Conservation (phyloP, 2,329 filamentous ascomycete genomes). For the Ambrosiella beaveri region DNA sequence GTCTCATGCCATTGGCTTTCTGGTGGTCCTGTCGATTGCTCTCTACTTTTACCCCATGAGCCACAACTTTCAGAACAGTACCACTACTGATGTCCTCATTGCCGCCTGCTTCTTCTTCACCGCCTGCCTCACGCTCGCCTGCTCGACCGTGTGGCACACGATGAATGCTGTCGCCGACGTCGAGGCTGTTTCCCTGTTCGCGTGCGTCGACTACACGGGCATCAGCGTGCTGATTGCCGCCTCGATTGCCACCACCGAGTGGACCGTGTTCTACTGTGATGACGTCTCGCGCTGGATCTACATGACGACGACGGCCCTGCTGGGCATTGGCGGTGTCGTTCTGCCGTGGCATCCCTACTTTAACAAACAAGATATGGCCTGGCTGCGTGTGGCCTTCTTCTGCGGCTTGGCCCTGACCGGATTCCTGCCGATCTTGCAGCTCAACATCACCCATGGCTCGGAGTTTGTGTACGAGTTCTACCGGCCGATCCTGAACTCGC, state of each 20-base stretch:
- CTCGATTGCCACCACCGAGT: conserved; percentile 95
- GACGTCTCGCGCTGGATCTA: conserved; percentile 73
- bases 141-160: conserved; percentile 94
- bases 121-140: conserved; percentile 84
- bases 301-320: conserved; percentile 60
- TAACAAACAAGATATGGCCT: conserved; percentile 83
- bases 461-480: conserved; percentile 81
- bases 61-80: conserved; percentile 70
- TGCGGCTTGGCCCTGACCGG: conserved; percentile 74
- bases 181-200: conserved; percentile 79
- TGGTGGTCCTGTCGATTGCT: conserved; percentile 72
- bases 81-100: conserved; percentile 76
- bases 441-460: conserved; percentile 60
- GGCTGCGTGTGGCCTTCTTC: conserved; percentile 83
- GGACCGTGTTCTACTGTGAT: conserved; percentile 97
- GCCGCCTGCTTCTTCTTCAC: conserved; percentile 92
- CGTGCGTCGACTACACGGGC: conserved; percentile 95
- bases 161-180: conserved; percentile 95
- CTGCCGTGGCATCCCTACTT: conserved; percentile 93
- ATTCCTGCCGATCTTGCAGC: conserved; percentile 73
- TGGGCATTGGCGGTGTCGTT: conserved; percentile 76
- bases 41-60: conserved; percentile 93
- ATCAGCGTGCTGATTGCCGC: conserved; percentile 90
- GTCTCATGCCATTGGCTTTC: conserved; percentile 80
- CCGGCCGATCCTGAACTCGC: conserved; percentile 65